These are phyloP conservation scores for Leccinum arenicola DNA, from an alignment of 768 basidiomycete species.

Conservation along the genomic window DNA sequence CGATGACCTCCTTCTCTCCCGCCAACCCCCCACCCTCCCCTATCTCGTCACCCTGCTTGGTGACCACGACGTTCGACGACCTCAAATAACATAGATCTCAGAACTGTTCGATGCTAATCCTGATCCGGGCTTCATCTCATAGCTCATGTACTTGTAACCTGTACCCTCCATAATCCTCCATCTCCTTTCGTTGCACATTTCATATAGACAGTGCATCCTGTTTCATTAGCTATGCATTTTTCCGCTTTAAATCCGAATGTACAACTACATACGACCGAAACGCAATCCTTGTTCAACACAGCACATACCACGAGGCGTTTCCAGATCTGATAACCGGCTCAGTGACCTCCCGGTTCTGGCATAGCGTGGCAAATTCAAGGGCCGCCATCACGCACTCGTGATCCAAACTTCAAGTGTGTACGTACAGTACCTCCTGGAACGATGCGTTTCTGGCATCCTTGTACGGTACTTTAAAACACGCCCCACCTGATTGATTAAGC, in stretches of 20 bases:
- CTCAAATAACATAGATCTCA: background rate
- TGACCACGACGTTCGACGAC: background rate
- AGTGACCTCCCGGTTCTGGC: too few relatives aligned
- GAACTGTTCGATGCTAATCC: background rate
- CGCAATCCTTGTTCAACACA: background rate
- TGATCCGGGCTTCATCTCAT: background rate
- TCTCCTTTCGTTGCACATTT: background rate
- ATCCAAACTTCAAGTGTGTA: too few relatives aligned
- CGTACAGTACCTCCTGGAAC: too few relatives aligned
- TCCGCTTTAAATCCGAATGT: background rate
- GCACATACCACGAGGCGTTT: background rate
- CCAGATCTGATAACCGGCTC: background rate
- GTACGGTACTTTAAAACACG: too few relatives aligned
- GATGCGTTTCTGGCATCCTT: too few relatives aligned
- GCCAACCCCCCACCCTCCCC: background rate
- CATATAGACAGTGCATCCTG: background rate
- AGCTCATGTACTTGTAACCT: background rate
- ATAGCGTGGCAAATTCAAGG: too few relatives aligned
- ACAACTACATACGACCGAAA: background rate
- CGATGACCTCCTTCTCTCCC: slow-evolving; percentile 4
- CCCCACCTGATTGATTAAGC: too few relatives aligned
- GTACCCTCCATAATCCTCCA: background rate
- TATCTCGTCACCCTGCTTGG: background rate
- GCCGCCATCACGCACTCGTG: too few relatives aligned
- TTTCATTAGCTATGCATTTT: background rate